Evolutionary conservation across 2,329 filamentous ascomycete species (phyloP), one percentile per base, ranked within the genome.

Genomic region (Sphaerulina vaccinii): DNA sequence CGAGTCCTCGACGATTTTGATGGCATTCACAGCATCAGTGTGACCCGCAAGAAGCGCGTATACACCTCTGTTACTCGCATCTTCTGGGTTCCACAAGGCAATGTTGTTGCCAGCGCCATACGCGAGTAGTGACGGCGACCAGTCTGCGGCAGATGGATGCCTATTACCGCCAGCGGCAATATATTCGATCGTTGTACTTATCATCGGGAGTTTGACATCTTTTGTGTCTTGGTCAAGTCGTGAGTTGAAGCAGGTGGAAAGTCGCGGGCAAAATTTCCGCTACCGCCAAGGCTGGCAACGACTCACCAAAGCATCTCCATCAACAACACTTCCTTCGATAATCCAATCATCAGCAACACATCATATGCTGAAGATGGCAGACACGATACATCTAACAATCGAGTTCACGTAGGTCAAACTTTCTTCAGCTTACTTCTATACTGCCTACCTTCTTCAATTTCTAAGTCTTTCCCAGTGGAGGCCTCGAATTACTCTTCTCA

Each of bases 401-500:
- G 88, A 93, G 69, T 92, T 93, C 67, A 83, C 79, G 85, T 87
- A 73, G 57, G 75, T 69, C 5, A 23, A 38, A 40, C 29, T 33
- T 13, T 11, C 41, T 45, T 24, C n/a, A 42, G 43, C 51, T 36
- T 43, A 18, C 2, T 7, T 13, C n/a, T 11, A 16, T 18, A 8
- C 19, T 18, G 5, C 19, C n/a, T 9, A 8, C 45, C 15, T 24
- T 21, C 16, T 32, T 37, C 35, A 37, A 35, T 21, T 16, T 44
- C 49, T 54, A 55, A 54, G 46, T 59, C 50, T 29, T 45, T 46
- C 21, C 10, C 43, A 78, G 93, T 59, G 93, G 93, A 56, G 93
- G 93, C 18, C 81, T 99, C 15, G 93, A 99, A 74, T 87, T 96
- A 75, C 85, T 99, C 59, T 99, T 99, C 73, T 83, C 85, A 24